Conservation (phyloP, 345 rosid genomes). For the Brassica carinata region DNA sequence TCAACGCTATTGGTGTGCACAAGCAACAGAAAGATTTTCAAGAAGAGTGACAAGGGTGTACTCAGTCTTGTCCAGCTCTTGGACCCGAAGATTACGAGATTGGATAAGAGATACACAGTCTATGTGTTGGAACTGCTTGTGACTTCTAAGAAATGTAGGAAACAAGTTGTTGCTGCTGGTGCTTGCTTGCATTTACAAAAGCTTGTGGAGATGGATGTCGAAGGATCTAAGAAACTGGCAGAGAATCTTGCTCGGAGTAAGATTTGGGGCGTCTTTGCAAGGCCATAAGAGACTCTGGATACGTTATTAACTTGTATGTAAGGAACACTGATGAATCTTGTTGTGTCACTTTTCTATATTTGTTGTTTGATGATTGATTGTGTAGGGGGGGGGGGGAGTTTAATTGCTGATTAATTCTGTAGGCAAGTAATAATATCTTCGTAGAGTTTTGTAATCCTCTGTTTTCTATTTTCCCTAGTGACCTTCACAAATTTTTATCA, state of each 20-base stretch:
- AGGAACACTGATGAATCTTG: slow-evolving; percentile 28
- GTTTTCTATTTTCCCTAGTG: not conserved
- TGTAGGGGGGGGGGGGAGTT: slow-evolving; percentile 45
- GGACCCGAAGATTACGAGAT: slow-evolving; percentile 59
- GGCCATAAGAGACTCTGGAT: slow-evolving; percentile 42
- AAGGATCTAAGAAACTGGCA: slow-evolving; percentile 79
- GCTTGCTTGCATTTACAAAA: slow-evolving; percentile 73
- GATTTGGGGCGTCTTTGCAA: slow-evolving; percentile 80
- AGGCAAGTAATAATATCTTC: slow-evolving; percentile 24
- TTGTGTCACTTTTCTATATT: not conserved
- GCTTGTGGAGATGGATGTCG: slow-evolving; percentile 71
- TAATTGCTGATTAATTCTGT: slow-evolving; percentile 35
- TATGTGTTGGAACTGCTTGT: slow-evolving; percentile 56
- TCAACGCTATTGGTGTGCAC: slow-evolving; percentile 51
- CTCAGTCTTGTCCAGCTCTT: slow-evolving; percentile 60
- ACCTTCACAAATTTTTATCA: not conserved
- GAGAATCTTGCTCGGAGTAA: slow-evolving; percentile 67
- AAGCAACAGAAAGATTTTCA: slow-evolving; percentile 55
- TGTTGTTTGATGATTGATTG: slow-evolving; percentile 42
- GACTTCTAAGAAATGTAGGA: slow-evolving; percentile 71
- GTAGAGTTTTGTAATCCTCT: slow-evolving; percentile 30
- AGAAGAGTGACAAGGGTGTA: slow-evolving; percentile 64
- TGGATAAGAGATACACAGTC: slow-evolving; percentile 69
- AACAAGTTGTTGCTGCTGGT: slow-evolving; percentile 72
- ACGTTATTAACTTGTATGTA: slow-evolving; percentile 47